These are phyloP conservation scores for Diutina sp. DNA, from an alignment of 1,139 yeast species.

Conservation along the genomic window DNA sequence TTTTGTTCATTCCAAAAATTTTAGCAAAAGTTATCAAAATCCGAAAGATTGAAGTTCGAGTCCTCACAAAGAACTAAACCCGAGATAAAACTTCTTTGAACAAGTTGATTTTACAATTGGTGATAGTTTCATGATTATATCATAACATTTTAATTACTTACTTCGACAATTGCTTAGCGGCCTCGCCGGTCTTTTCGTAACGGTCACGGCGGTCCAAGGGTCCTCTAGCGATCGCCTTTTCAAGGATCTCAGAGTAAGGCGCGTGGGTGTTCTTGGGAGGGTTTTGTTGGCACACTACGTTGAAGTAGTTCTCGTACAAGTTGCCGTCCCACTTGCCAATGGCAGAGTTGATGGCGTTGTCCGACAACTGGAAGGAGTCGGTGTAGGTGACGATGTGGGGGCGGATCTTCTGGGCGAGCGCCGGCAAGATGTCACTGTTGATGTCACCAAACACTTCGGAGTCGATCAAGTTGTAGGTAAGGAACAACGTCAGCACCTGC, in stretches of 20 bases:
- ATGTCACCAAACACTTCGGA: conserved; percentile 21
- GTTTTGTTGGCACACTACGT: conserved; percentile 35
- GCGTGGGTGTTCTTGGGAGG: conserved; percentile 46
- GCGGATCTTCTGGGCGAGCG: conserved; percentile 35
- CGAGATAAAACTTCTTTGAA: no score
- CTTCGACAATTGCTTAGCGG: conserved; percentile 19
- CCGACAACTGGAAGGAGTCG: conserved; percentile 80
- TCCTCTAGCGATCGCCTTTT: conserved; percentile 42
- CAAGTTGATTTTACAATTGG: no score
- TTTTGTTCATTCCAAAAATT: no score
- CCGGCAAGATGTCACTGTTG: conserved; percentile 20
- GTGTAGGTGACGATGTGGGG: conserved; percentile 70
- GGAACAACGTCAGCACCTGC: conserved; percentile 26
- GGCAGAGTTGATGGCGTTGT: conserved; percentile 75
- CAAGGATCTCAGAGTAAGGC: conserved; percentile 39
- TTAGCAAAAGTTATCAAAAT: not conserved
- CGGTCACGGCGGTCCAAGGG: conserved; percentile 36
- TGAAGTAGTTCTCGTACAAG: conserved; percentile 68
- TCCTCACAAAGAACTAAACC: no score
- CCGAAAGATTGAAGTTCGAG: not conserved
- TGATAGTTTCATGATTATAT: no score
- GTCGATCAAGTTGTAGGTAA: conserved; percentile 23
- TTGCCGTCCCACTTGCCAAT: conserved; percentile 81
- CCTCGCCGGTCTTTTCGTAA: conserved; percentile 29
- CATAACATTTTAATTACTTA: not conserved